Conservation (phyloP, 495 filamentous ascomycete genomes). For the Annulohypoxylon stygium region DNA sequence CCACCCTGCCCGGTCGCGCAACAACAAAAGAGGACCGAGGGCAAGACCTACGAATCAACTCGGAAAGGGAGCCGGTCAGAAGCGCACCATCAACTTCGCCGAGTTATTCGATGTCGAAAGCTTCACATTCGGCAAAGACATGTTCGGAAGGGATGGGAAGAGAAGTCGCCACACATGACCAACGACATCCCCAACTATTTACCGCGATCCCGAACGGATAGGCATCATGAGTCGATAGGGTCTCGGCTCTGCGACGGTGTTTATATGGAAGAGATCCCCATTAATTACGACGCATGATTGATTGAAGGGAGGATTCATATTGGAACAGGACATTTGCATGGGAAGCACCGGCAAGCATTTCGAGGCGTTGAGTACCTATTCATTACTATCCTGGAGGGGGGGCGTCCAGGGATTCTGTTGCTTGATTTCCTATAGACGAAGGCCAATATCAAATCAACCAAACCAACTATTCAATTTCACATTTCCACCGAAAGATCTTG, state of each 20-base stretch:
- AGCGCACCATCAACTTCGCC: slow-evolving; percentile 79
- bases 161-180: slow-evolving; percentile 74
- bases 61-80: slow-evolving; percentile 75
- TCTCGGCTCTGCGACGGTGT: not conserved
- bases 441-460: slow-evolving; percentile 19
- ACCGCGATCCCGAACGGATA: not conserved
- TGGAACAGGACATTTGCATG: slow-evolving; percentile 38
- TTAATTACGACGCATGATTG: slow-evolving; percentile 34
- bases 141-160: slow-evolving; percentile 75
- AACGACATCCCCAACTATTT: not conserved
- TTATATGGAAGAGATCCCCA: slow-evolving; percentile 11
- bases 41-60: slow-evolving; percentile 61
- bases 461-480: slow-evolving; percentile 6
- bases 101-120: slow-evolving; percentile 88
- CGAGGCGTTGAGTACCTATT: slow-evolving; percentile 45
- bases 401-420: slow-evolving; percentile 31
- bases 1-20: slow-evolving; percentile 41
- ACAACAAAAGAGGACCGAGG: slow-evolving; percentile 54
- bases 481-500: not conserved
- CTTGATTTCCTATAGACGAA: slow-evolving; percentile 36
- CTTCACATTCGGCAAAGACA: slow-evolving; percentile 73
- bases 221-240: not conserved
- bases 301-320: slow-evolving; percentile 17
- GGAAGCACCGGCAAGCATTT: slow-evolving; percentile 44
- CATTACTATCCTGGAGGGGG: slow-evolving; percentile 24